Percentiles rank a stretch among this genome's conserved stretches.
These are phyloP conservation scores for Picea sitchensis DNA, from an alignment of 75 land plant species.

Conservation along the genomic window DNA sequence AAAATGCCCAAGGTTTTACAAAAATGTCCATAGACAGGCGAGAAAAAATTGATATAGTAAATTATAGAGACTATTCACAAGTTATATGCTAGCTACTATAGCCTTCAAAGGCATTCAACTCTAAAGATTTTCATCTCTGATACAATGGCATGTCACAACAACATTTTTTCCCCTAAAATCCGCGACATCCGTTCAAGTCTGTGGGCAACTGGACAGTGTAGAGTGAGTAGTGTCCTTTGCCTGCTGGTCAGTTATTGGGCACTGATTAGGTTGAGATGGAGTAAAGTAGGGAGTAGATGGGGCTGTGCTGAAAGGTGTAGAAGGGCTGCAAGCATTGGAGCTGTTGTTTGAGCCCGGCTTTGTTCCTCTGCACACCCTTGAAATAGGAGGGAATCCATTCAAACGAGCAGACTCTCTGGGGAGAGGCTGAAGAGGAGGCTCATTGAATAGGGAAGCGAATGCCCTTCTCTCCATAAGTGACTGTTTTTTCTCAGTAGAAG, in stretches of 20 bases:
- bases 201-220: neutral
- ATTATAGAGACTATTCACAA: too few relatives aligned
- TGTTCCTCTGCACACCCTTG: neutral
- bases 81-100: too few relatives aligned
- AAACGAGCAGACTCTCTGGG: neutral
- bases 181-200: too few relatives aligned
- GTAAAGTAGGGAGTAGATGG: constrained; percentile 1
- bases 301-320: constrained; percentile 7
- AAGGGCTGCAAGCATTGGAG: constrained; percentile 3
- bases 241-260: neutral
- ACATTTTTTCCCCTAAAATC: too few relatives aligned
- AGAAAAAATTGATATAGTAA: too few relatives aligned
- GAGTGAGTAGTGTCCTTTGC: neutral
- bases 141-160: too few relatives aligned
- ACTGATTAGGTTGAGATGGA: neutral
- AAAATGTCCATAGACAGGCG: too few relatives aligned
- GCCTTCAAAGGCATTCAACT: too few relatives aligned
- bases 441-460: neutral
- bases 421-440: neutral
- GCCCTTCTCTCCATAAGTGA: constrained; percentile 7
- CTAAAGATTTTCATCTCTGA: too few relatives aligned
- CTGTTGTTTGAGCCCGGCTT: neutral
- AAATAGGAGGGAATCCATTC: neutral
- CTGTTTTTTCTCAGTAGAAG: neutral
- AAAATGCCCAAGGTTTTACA: too few relatives aligned